A percentile compares a stretch with the other conserved stretches of the same genome.
Conservation (phyloP, 805 yeast genomes). For the Dipodascus albidus region DNA sequence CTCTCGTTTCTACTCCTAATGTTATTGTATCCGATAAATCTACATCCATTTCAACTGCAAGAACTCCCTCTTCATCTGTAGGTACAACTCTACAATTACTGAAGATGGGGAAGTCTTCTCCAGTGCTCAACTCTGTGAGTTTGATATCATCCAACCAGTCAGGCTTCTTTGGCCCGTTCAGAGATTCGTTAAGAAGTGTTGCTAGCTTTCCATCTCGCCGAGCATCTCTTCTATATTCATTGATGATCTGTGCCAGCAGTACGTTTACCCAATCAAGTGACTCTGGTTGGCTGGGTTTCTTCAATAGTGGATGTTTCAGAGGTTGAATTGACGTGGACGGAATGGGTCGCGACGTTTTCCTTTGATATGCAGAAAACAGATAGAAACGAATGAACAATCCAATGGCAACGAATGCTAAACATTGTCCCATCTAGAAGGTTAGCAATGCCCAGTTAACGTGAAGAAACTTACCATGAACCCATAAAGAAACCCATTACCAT, state of each 20-base stretch:
- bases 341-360: neutral
- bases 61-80: neutral
- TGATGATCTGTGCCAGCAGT: conserved; percentile 65
- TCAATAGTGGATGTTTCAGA: neutral
- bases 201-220: conserved; percentile 60
- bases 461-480: neutral
- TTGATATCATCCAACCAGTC: conserved; percentile 56
- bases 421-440: neutral
- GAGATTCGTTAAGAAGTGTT: conserved; percentile 52
- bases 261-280: conserved; percentile 83
- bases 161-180: conserved; percentile 44
- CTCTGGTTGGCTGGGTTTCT: conserved; percentile 33
- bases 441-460: no score
- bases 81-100: conserved; percentile 60
- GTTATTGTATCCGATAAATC: conserved; percentile 72
- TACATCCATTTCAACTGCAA: conserved; percentile 71
- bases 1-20: conserved; percentile 59
- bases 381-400: neutral
- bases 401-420: neutral
- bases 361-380: neutral
- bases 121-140: conserved; percentile 67
- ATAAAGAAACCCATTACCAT: neutral
- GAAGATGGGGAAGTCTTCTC: conserved; percentile 75
- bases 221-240: conserved; percentile 67
- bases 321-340: neutral